Conservation (phyloP, 495 filamentous ascomycete genomes). For the Entonaema liquescens region DNA sequence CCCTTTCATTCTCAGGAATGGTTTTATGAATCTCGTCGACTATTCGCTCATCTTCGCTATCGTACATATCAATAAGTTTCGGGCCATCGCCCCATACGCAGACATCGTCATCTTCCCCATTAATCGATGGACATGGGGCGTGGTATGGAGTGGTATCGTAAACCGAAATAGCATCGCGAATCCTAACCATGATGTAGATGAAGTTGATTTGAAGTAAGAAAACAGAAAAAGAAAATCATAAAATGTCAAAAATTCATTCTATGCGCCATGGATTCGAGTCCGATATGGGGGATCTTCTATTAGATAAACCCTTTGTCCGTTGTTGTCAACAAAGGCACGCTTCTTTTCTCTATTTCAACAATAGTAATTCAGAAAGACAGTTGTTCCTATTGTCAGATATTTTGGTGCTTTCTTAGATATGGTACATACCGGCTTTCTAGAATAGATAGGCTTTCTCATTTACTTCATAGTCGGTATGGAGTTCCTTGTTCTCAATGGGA, state of each 20-base stretch:
- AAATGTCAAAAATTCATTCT: not conserved
- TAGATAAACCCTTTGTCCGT: constrained; percentile 12
- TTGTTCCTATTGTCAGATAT: not conserved
- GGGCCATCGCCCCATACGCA: constrained; percentile 29
- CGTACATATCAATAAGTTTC: constrained; percentile 15
- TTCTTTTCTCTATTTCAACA: not conserved
- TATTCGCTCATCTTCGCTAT: constrained; percentile 16
- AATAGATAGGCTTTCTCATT: not conserved
- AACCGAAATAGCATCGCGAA: constrained; percentile 2
- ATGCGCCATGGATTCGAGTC: not conserved
- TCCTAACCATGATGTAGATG: constrained; percentile 2
- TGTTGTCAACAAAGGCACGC: not conserved
- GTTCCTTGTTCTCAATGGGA: not conserved
- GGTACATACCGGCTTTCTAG: not conserved
- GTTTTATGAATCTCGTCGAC: not conserved
- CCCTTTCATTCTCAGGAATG: not conserved
- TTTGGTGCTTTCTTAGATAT: not conserved
- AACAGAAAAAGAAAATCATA: not conserved
- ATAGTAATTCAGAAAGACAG: constrained; percentile 2
- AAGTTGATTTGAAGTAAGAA: not conserved
- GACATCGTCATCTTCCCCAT: constrained; percentile 35
- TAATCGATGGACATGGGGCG: constrained; percentile 29
- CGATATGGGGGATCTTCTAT: constrained; percentile 1
- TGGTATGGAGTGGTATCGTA: constrained; percentile 34
- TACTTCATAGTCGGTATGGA: not conserved